These are phyloP conservation scores for Kodamaea sagamina DNA, from an alignment of 805 yeast species.

Conservation along the genomic window DNA sequence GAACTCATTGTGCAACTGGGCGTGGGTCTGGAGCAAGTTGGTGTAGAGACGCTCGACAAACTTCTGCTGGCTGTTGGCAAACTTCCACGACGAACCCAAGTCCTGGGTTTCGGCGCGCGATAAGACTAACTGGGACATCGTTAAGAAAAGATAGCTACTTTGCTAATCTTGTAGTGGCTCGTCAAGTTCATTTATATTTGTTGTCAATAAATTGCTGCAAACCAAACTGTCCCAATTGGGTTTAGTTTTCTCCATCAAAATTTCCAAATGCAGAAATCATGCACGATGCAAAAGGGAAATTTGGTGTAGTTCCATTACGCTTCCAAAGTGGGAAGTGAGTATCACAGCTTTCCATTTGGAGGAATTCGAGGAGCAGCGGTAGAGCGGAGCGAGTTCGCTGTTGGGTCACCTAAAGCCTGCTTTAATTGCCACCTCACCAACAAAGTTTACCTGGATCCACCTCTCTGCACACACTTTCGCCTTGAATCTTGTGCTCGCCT, in stretches of 20 bases:
- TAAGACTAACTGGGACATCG: slow-evolving; percentile 7
- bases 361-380: neutral
- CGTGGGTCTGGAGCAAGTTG: slow-evolving; percentile 35
- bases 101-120: slow-evolving; percentile 3
- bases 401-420: no score
- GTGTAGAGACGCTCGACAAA: slow-evolving; percentile 34
- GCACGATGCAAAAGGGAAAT: neutral
- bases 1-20: slow-evolving; percentile 26
- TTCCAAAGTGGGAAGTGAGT: no score
- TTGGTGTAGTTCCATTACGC: neutral
- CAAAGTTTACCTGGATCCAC: no score
- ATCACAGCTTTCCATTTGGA: no score
- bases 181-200: slow-evolving; percentile 7
- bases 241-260: neutral
- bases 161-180: neutral
- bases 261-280: neutral
- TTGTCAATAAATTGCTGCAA: slow-evolving; percentile 4
- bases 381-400: neutral
- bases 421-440: no score
- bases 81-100: slow-evolving; percentile 8
- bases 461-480: no score
- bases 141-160: neutral
- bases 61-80: slow-evolving; percentile 22
- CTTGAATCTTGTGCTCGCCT: no score
- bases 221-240: neutral